Evolutionary conservation across 345 rosid species (phyloP).

Genomic region (Melaleuca quinquenervia): DNA sequence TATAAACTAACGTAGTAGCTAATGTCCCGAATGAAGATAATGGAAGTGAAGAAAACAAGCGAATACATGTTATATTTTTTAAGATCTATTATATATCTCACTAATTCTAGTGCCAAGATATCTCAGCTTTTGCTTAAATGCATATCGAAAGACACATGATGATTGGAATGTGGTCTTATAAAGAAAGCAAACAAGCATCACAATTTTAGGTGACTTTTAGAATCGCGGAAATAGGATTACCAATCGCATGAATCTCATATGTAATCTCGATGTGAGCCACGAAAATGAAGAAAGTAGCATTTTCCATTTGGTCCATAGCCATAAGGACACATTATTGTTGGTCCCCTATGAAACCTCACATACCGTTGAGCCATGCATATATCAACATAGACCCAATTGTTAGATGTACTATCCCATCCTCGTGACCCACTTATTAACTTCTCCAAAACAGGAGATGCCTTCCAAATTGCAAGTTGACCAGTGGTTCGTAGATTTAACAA

Average conservation of each 20-base stretch:
- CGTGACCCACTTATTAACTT: background rate
- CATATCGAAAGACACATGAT: background rate
- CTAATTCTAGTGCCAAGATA: background rate
- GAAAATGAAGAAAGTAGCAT: background rate
- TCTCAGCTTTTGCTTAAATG: background rate
- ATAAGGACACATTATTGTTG: background rate
- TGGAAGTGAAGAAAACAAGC: background rate
- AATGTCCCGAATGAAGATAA: background rate
- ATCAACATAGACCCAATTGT: background rate
- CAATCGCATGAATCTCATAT: background rate
- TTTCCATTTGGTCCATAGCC: background rate
- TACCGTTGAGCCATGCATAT: background rate
- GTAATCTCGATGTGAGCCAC: background rate
- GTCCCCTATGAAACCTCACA: background rate
- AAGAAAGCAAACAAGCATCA: background rate
- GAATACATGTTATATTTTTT: background rate
- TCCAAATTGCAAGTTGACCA: background rate
- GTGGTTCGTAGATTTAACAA: background rate
- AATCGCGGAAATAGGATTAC: background rate
- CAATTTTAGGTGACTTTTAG: background rate
- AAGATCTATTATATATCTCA: background rate
- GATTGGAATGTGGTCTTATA: background rate
- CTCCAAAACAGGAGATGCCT: background rate
- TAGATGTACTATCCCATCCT: background rate
- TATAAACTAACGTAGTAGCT: background rate